phyloP scores from a whole-genome alignment of 192 early-diverging fungal species.

The Coemansia sp. region DNA sequence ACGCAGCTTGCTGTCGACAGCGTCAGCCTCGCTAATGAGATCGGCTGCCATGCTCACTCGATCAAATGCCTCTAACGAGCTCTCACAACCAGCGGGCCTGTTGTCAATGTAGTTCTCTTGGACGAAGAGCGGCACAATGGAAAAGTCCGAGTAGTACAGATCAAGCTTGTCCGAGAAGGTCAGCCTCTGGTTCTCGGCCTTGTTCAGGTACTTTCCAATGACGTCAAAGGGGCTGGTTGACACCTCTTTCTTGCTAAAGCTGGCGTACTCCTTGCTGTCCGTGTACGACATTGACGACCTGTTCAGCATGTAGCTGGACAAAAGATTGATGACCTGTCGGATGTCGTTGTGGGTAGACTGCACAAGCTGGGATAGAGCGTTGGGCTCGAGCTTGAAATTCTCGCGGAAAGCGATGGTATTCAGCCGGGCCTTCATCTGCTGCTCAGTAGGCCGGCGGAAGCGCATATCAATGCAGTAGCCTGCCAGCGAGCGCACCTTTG shows the following conservation, averaged over 20 bases:
- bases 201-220: slow-evolving; percentile 61
- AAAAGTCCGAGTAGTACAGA: slow-evolving; percentile 88
- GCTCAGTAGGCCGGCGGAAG: slow-evolving; percentile 73
- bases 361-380: slow-evolving; percentile 81
- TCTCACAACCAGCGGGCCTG: slow-evolving; percentile 55
- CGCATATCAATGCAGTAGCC: slow-evolving; percentile 79
- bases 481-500: slow-evolving; percentile 81
- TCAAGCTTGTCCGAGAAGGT: slow-evolving; percentile 77
- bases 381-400: slow-evolving; percentile 68
- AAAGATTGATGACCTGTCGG: slow-evolving; percentile 91
- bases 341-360: slow-evolving; percentile 83
- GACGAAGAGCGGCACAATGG: slow-evolving; percentile 88
- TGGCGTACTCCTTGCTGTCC: slow-evolving; percentile 62
- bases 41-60: slow-evolving; percentile 80
- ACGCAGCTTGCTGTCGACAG: slow-evolving; percentile 73
- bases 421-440: slow-evolving; percentile 72
- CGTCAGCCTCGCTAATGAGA: slow-evolving; percentile 76
- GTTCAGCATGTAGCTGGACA: slow-evolving; percentile 85
- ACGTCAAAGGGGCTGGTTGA: slow-evolving; percentile 74
- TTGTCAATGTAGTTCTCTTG: slow-evolving; percentile 88
- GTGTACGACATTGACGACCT: slow-evolving; percentile 71
- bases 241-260: slow-evolving; percentile 60
- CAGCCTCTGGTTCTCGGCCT: slow-evolving; percentile 46
- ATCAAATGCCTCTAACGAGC: slow-evolving; percentile 53
- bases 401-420: slow-evolving; percentile 78